Conservation (phyloP, 202 grass and related monocot species). For the Panicum virgatum region DNA sequence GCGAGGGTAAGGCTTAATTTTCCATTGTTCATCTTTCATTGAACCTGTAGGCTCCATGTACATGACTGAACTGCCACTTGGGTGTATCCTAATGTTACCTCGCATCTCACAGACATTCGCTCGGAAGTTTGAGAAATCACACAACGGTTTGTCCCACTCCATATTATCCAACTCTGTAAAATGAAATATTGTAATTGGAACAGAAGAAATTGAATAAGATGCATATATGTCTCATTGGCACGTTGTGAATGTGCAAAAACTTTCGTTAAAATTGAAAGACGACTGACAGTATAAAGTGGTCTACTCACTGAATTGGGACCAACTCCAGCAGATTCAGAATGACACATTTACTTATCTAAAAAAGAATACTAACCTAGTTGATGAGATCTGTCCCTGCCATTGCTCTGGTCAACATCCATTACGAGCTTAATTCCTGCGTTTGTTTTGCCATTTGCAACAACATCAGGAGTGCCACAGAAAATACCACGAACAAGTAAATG, state of each 20-base stretch:
- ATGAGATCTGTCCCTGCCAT: background rate
- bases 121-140: slow-evolving; percentile 83
- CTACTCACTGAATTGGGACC: background rate
- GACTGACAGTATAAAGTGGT: background rate
- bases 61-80: slow-evolving; percentile 55
- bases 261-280: background rate
- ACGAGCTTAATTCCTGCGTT: background rate
- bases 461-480: slow-evolving; percentile 5
- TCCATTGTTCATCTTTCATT: slow-evolving; percentile 56
- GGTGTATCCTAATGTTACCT: slow-evolving; percentile 66
- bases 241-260: background rate
- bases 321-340: slow-evolving; percentile 25
- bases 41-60: slow-evolving; percentile 66
- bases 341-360: background rate
- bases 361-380: slow-evolving; percentile 38
- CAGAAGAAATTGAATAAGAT: slow-evolving; percentile 7
- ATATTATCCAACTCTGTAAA: slow-evolving; percentile 21
- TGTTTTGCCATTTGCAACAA: slow-evolving; percentile 22
- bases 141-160: slow-evolving; percentile 47
- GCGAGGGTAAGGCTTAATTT: slow-evolving; percentile 80
- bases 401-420: background rate
- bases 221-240: background rate
- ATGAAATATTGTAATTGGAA: background rate
- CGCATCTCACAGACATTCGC: slow-evolving; percentile 84
- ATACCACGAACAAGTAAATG: slow-evolving; percentile 21